Evolutionary conservation across 495 filamentous ascomycete genomes (phyloP), one percentile per base, ranked within the genome.

Genomic region (Patellaria atrata): DNA sequence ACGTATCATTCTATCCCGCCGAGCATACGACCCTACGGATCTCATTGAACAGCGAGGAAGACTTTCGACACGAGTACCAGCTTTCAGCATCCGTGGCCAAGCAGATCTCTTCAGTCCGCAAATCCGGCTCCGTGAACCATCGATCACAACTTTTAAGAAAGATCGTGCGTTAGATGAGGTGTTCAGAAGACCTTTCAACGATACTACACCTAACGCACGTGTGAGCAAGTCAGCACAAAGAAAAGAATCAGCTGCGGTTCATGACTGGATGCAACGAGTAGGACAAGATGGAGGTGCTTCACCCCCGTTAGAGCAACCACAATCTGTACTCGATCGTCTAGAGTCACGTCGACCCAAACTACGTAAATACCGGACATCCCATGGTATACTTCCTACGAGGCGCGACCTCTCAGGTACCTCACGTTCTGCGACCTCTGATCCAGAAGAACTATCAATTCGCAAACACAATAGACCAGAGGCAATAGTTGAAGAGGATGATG

Each of bases 151-250:
- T 0, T 83, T 73, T 48, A 81, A 86, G 38, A 89, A 93, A 50
- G 86, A 94, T 43, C 74, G 73, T 25, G 86, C 81, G 7, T 59
- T 96, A n/a, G 87, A 92, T 15, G 85, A 91, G 45, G 83, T 96
- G 0, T 96, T 96, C 53, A 68, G 82, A 35, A 59, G 61, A 17
- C 70, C 73, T 6, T 76, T 67, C 38, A 47, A 47, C 14, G 63
- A 61, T 27, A 56, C 59, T 16, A 60, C 57, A 4, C n/a, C n/a
- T n/a, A n/a, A n/a, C n/a, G n/a, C n/a, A n/a, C n/a, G n/a, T n/a
- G 27, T 58, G 12, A 58, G 59, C 16, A 50, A 54, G 11, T 71
- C 62, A 3, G 63, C 66, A 5, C 62, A 67, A 33, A 66, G 70
- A 18, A 75, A 81, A 46, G 80, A 69, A 5, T 73, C 73, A 37